phyloP scores from a whole-genome alignment of 768 basidiomycete species.

The Gymnopilus dilepis region DNA sequence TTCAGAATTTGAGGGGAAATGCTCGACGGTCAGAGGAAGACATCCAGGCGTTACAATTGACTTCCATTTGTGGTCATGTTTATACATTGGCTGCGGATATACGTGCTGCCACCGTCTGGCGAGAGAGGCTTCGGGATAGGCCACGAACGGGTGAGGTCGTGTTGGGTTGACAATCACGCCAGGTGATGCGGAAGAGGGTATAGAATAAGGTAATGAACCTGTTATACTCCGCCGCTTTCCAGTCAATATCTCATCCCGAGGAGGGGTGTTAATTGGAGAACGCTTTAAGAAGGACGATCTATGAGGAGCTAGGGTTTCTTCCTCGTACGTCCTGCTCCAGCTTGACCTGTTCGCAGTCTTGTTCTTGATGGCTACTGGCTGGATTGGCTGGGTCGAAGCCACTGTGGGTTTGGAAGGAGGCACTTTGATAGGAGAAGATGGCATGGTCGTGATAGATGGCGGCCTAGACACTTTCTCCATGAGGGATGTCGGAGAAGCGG shows the following conservation, averaged over 20 bases:
- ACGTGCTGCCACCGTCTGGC: constrained; percentile 91
- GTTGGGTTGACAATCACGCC: constrained; percentile 67
- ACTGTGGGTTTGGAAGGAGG: constrained; percentile 41
- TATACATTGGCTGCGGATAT: constrained; percentile 71
- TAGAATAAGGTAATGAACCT: constrained; percentile 41
- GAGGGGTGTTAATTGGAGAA: constrained; percentile 73
- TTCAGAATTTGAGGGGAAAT: constrained; percentile 79
- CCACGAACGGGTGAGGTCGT: constrained; percentile 58
- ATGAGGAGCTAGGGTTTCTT: constrained; percentile 54
- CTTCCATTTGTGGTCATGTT: constrained; percentile 93
- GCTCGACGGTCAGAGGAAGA: constrained; percentile 89
- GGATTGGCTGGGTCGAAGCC: constrained; percentile 39
- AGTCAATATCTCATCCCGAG: constrained; percentile 65
- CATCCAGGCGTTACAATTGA: constrained; percentile 85
- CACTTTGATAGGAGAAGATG: constrained; percentile 40
- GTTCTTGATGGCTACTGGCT: constrained; percentile 51
- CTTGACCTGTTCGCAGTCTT: constrained; percentile 45
- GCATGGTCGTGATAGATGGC: constrained; percentile 14
- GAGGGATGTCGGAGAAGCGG: constrained; percentile 38
- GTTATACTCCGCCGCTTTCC: constrained; percentile 59
- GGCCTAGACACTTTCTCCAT: constrained; percentile 19
- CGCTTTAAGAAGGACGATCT: constrained; percentile 54
- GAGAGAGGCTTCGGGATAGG: constrained; percentile 71
- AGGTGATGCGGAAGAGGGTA: constrained; percentile 57
- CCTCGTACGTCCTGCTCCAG: constrained; percentile 60